Evolutionary conservation across 202 grass and related monocot genomes (phyloP), one percentile per base, ranked within the genome.

Genomic region (Saccharum hybrid): DNA sequence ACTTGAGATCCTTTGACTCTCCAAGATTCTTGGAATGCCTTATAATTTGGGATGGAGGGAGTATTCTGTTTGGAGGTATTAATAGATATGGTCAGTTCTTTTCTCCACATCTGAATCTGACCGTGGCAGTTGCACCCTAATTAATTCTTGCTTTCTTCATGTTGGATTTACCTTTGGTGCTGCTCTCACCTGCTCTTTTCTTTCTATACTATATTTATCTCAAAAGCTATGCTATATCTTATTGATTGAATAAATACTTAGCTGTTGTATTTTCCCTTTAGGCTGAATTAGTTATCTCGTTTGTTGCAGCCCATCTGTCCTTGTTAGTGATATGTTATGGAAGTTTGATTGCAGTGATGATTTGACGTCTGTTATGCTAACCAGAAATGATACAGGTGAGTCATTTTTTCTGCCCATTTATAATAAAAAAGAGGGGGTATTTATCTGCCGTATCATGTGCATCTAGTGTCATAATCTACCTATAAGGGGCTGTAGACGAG

Each of bases 311-410:
- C 92, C 92, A 40, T 84, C 92, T 52, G 89, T 98, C 68, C 92
- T 98, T 64, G 81, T 98, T n/a, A 90, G 96, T 64, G 96, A 98
- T 83, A 89, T 98, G 60, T 79, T 98, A 63, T 90, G 85, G 85
- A 67, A 93, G 57, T 84, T 90, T 87, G 89, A 77, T 14, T 76
- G 88, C 46, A 41, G 57, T 49, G 79, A 90, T 65, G 62, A 88
- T 88, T 75, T 76, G 4, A 23, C 89, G 38, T 93, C 92, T 73
- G 83, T 88, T 82, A 69, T 92, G 40, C 59, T 95, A 66, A 81
- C 74, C 33, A 88, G 83, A 90, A 83, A 90, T 72, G 76, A 87
- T 86, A 69, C 81, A 83, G 92, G 92, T 93, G 66, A 78, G 30
- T 22, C 6, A 23, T 33, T 82, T 48, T 77, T 84, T 3, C 11